These are phyloP conservation scores for Plasmopara viticola DNA, from an alignment of 352 stramenopile genomes.

Conservation along the genomic window DNA sequence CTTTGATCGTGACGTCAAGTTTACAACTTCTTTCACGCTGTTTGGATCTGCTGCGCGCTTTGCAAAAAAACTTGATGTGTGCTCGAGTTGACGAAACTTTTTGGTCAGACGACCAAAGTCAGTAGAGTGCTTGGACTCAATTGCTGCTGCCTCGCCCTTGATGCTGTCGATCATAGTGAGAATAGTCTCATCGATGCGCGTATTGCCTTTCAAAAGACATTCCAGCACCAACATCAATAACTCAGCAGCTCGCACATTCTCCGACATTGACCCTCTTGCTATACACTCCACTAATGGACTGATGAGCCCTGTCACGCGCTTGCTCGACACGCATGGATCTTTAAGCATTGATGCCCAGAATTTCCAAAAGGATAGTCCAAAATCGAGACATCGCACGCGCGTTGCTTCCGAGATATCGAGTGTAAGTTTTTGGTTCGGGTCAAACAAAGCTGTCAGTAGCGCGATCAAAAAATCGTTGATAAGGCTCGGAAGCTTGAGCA, in stretches of 20 bases:
- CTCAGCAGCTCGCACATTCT: constrained; percentile 60
- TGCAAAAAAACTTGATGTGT: constrained; percentile 46
- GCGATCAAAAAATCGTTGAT: constrained; percentile 69
- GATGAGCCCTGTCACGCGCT: constrained; percentile 48
- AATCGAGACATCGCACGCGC: constrained; percentile 62
- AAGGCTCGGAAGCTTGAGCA: constrained; percentile 62
- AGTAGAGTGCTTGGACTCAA: constrained; percentile 62
- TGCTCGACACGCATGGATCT: constrained; percentile 40
- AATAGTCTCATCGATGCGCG: constrained; percentile 42
- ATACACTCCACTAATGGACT: constrained; percentile 53
- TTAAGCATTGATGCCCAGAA: constrained; percentile 59
- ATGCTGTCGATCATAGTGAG: constrained; percentile 46
- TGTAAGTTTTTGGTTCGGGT: constrained; percentile 9
- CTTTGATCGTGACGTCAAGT: constrained; percentile 24
- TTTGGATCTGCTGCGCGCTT: constrained; percentile 24
- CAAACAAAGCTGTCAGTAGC: constrained; percentile 46
- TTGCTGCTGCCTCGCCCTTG: constrained; percentile 35
- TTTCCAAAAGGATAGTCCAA: constrained; percentile 65
- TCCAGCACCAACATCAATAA: constrained; percentile 62
- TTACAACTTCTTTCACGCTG: constrained; percentile 11
- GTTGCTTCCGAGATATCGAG: constrained; percentile 40
- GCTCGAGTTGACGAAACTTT: constrained; percentile 62
- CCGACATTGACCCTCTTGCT: constrained; percentile 30
- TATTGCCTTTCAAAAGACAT: constrained; percentile 42
- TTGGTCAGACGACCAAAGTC: constrained; percentile 55